phyloP scores from a whole-genome alignment of 495 filamentous ascomycete species.

The Penicilliopsis zonata region DNA sequence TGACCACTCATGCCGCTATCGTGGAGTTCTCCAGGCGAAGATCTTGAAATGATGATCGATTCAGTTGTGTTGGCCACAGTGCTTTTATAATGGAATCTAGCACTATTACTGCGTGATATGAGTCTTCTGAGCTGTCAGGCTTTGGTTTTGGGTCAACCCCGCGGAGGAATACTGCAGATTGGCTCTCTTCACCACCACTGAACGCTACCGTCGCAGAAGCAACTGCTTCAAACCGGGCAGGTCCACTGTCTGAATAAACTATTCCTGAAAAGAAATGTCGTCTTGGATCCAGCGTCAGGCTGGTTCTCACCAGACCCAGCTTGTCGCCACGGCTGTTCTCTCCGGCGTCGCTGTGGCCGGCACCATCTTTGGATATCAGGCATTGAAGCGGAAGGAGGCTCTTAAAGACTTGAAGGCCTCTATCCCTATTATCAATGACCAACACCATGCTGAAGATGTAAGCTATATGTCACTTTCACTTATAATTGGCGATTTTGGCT shows the following conservation, averaged over 20 bases:
- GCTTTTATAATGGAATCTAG: no score
- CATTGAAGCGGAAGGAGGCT: slow-evolving; percentile 46
- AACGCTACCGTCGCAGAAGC: no score
- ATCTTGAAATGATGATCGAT: no score
- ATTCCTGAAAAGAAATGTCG: slow-evolving; percentile 27
- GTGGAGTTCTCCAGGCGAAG: no score
- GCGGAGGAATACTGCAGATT: background rate
- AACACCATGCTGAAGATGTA: slow-evolving; percentile 30
- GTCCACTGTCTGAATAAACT: slow-evolving; percentile 6
- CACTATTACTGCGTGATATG: no score
- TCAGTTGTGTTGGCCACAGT: no score
- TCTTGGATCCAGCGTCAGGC: slow-evolving; percentile 44
- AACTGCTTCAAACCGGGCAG: no score
- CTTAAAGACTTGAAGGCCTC: slow-evolving; percentile 59
- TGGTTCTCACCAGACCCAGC: slow-evolving; percentile 46
- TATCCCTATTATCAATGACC: slow-evolving; percentile 45
- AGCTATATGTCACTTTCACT: background rate
- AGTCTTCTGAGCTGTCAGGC: no score
- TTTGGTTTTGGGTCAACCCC: background rate
- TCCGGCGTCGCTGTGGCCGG: slow-evolving; percentile 65
- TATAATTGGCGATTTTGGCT: background rate
- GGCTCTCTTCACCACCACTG: background rate
- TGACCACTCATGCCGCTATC: no score
- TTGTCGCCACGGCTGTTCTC: slow-evolving; percentile 63
- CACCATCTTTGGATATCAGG: slow-evolving; percentile 61